Conservation (phyloP, 768 basidiomycete species). For the Tylopilus felleus region DNA sequence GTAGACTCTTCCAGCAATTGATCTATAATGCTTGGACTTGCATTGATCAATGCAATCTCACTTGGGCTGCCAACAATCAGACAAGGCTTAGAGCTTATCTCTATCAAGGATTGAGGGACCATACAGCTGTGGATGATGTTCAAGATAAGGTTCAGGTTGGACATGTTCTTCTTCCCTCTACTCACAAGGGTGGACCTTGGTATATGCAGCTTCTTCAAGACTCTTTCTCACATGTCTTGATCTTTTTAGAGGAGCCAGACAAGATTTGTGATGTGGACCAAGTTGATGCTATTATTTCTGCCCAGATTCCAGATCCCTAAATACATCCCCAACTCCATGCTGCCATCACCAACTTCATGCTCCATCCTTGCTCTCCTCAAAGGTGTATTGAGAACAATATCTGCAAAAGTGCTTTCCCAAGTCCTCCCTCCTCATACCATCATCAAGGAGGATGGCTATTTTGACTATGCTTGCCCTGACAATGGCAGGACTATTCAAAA, state of each 20-base stretch:
- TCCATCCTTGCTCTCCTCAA: background rate
- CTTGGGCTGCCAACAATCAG: conserved; percentile 36
- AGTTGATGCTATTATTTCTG: background rate
- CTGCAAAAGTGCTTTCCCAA: background rate
- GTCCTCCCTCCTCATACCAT: background rate
- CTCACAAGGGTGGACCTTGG: conserved; percentile 39
- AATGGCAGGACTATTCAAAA: background rate
- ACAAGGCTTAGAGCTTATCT: conserved; percentile 31
- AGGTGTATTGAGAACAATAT: background rate
- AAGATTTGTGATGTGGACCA: background rate
- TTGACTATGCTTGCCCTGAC: background rate
- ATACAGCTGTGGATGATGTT: conserved; percentile 18
- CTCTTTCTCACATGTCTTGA: conserved; percentile 12
- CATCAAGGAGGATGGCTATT: background rate
- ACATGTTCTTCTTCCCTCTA: conserved; percentile 37
- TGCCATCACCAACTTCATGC: background rate
- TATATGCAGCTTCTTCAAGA: conserved; percentile 46
- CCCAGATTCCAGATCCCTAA: background rate
- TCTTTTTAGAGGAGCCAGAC: background rate
- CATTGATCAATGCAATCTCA: conserved; percentile 39
- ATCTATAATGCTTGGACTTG: conserved; percentile 45
- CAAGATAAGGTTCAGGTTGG: conserved; percentile 33
- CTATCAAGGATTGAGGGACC: conserved; percentile 36
- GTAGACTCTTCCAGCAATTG: conserved; percentile 43
- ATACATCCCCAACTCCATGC: background rate